Base-by-base conservation (phyloP, 139 green algal genomes). In the Closterium sp. region DNA sequence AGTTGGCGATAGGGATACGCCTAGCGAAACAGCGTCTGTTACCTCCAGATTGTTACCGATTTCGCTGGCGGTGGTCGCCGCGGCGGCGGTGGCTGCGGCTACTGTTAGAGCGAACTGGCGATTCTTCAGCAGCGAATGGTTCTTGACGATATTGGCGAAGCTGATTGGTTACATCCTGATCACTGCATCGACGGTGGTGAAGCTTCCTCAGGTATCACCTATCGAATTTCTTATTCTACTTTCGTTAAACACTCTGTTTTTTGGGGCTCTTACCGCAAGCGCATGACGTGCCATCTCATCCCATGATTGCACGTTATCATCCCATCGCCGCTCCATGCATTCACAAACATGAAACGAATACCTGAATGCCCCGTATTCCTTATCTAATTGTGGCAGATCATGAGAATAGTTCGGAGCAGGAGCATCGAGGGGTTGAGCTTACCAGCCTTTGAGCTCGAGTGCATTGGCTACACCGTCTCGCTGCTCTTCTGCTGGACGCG, bases 341-440 rank as follows among this genome's bases (percentile, higher is more conserved):
- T n/a, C n/a, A n/a, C n/a, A n/a, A n/a, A n/a, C n/a, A n/a, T n/a
- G n/a, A n/a, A n/a, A n/a, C n/a, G n/a, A n/a, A n/a, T n/a, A n/a
- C n/a, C n/a, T n/a, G n/a, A n/a, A n/a, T n/a, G n/a, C n/a, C n/a
- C n/a, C n/a, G n/a, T n/a, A n/a, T n/a, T n/a, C n/a, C n/a, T n/a
- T n/a, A n/a, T n/a, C n/a, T n/a, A n/a, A 0, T 0, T 91, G 32
- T 86, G 3, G 55, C 93, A 95, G 93, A 95, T 95, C 33, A 66
- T 91, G 83, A 25, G 89, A 31, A 91, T 95, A 25, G 4, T 95
- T 28, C 84, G 90, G 92, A 88, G 91, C 28, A 92, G 88, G 23
- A 95, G 93, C 87, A 93, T 95, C 5, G 85, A 94, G 32, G 93
- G 93, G n/a, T 36, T 95, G 33, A 94, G 66, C 4, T 33, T 87